Evolutionary conservation across 2,329 filamentous ascomycete species (phyloP), one percentile per base, ranked within the genome.

Genomic region (Monosporascus sp.): DNA sequence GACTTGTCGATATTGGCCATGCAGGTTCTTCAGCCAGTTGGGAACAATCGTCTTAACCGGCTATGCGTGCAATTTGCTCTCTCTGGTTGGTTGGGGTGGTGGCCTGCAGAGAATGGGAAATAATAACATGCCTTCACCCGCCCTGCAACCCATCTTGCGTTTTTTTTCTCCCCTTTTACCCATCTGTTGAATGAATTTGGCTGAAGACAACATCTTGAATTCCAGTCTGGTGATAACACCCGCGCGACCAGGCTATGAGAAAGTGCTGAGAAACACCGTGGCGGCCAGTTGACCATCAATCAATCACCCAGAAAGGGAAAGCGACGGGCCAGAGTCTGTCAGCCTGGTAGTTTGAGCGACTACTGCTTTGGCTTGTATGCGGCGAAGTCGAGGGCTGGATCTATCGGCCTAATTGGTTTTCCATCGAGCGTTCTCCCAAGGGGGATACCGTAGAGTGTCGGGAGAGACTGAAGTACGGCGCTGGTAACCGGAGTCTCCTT

Each of bases 101-200:
- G n/a, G n/a, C 22, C 19, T 14, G n/a, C 20, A 26, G 5, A 11
- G 20, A 20, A 20, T 20, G 40, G 19, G 11, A 14, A 43, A 14
- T 44, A 52, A 31, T 51, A 44, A 38, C 43, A 51, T 47, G 38
- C 44, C 48, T 49, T 38, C 41, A 16, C 49, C 41, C 44, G 27
- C n/a, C 37, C 34, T 45, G 48, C 48, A 45, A 26, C 54, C 48
- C 16, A n/a, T 48, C 52, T 51, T 53, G 38, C 51, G 37, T 40
- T 38, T 49, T 50, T 46, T 44, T 36, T 34, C 41, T 37, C 34
- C 26, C 34, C 17, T 31, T 46, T 7, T 45, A 20, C 20, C 20
- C n/a, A 24, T 26, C 9, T 19, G 40, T 24, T 22, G 19, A 43
- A 43, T 8, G 14, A 8, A 26, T 27, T 31, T 8, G 38, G 38